Evolutionary conservation across 2,329 filamentous ascomycete genomes (phyloP).

Genomic region (Neopestalotiopsis clavispora): DNA sequence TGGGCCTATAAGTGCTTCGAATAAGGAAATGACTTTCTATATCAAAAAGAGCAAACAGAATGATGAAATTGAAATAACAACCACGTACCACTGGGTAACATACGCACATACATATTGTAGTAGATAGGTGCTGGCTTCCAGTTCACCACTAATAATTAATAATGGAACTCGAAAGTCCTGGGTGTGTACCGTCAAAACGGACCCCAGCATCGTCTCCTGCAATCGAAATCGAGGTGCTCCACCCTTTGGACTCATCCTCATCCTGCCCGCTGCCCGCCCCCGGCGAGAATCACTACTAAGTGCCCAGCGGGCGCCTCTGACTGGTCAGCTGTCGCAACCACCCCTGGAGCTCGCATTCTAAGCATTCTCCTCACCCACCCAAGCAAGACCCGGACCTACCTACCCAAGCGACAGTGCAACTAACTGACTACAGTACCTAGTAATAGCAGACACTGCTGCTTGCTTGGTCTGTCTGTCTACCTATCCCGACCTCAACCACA

Average conservation of each 20-base stretch:
- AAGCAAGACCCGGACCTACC: slow-evolving; percentile 31
- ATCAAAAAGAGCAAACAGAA: no score
- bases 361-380: slow-evolving; percentile 23
- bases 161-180: not conserved
- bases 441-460: not conserved
- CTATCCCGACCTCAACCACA: slow-evolving; percentile 35
- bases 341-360: slow-evolving; percentile 34
- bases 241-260: slow-evolving; percentile 1
- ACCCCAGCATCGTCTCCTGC: slow-evolving; percentile 1
- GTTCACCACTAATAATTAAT: not conserved
- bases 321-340: slow-evolving; percentile 27
- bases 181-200: not conserved
- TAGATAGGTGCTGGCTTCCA: not conserved
- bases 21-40: no score
- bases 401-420: slow-evolving; percentile 10
- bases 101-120: no score
- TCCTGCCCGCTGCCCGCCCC: slow-evolving; percentile 11
- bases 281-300: slow-evolving; percentile 23
- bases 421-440: not conserved
- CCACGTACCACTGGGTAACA: no score
- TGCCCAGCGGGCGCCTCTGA: slow-evolving; percentile 24
- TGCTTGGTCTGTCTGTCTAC: not conserved
- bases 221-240: slow-evolving; percentile 1
- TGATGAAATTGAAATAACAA: no score
- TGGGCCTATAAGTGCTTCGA: no score